Base-by-base conservation (phyloP, 805 yeast genomes). In the Zygosaccharomyces rouxii region DNA sequence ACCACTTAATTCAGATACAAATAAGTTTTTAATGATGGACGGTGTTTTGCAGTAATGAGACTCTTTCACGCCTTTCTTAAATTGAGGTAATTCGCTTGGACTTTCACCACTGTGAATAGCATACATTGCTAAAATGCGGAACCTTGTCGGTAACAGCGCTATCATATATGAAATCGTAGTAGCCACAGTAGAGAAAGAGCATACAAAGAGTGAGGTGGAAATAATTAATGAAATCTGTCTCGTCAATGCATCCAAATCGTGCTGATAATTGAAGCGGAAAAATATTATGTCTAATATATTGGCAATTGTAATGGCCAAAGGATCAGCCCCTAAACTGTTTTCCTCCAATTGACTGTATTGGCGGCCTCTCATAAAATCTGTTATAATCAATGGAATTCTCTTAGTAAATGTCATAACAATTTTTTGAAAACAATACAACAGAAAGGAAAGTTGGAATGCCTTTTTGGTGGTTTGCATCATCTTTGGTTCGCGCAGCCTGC, bases 101-200 rank as follows among this genome's bases (percentile, higher is more conserved):
- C 47, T 41, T 13, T 53, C 55, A n/a, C 50, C 50, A 22, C 51
- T 45, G 26, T 57, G 55, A 45, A 63, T 53, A 1, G 66, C 61
- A 51, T 56, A 58, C 51, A 63, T 44, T 2, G 67, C 66, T 21
- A 62, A 42, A 4, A 58, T 48, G 31, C 66, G 67, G n/a, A 71
- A 54, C 37, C 64, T 64, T 7, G 66, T 51, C 2, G 76, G 76
- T 6, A 71, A 44, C 35, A 72, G 57, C 11, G 68, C 65, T 33
- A 70, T 60, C 13, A 83, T 64, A 29, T 83, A 82, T 37, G 78
- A 74, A 49, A 84, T 75, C 0, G 90, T 83, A 35, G 75, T 67
- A 42, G 75, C 63, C 1, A 84, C 89, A 47, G 83, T 83, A 22
- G 84, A 80, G 55, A 84, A 74, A 1, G 88, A 81, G 49, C 84